Base-by-base conservation (phyloP, 1,284 basidiomycete genomes). In the Neotropicomus parvogracilis region DNA sequence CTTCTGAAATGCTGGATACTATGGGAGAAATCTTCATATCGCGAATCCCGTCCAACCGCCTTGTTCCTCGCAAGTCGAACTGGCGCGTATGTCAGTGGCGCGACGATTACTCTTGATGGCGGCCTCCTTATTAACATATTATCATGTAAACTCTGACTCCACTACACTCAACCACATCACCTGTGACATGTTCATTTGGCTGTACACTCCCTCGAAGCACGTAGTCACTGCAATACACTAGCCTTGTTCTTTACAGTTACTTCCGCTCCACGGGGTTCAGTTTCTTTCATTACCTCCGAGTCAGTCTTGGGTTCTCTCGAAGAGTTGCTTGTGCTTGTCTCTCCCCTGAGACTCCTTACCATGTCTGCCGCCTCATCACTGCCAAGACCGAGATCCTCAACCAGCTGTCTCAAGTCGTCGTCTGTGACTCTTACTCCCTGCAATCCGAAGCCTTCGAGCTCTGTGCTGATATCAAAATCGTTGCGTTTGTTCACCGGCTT, bases 361-460 rank as follows among this genome's bases (percentile, higher is more conserved):
- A 88, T 65, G 51, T 86, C 82, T 2, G 73, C 78, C 10, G 87
- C 85, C 26, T 86, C 85, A 34, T 86, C 81, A 8, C 78, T 85
- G 33, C 77, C 81, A 32, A 91, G 70, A 5, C 88, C 87, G 16
- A 91, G 70, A 56, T 88, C 85, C 40, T 78, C 77, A 6, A 90
- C 78, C 27, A 91, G 69, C 50, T 80, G 76, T 42, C 67, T 67
- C 54, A 91, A 69, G 50, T 91, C 88, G 21, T 85, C 82, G 49
- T 84, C 77, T 4, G 85, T 85, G n/a, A 85, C 82, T 52, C 79
- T 79, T 13, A 91, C 77, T 6, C 87, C 88, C 57, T 85, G 78
- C 44, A 91, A 62, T n/a, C 85, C 84, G 56, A 75, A 82, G 13
- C 83, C 87, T 28, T 73, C 70, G 38, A 91, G 71, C 53, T 82